phyloP scores from a whole-genome alignment of 2,329 filamentous ascomycete genomes.

The Lachnellula arida region DNA sequence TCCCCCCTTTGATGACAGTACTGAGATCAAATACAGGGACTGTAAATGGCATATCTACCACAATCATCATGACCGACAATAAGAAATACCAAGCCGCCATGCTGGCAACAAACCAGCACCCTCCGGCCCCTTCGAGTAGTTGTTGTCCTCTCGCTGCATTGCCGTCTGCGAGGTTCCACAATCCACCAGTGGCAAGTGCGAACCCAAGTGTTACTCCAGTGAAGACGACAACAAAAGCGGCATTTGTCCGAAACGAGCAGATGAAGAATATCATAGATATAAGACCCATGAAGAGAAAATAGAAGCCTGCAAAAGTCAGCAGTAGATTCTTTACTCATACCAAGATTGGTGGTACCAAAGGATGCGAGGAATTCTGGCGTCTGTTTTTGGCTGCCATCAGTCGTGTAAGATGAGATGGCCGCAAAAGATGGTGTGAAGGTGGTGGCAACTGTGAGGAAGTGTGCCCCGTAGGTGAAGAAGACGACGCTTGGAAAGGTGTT shows the following conservation, averaged over 20 bases:
- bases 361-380: not conserved
- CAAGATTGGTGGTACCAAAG: not conserved
- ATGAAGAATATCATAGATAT: conserved; percentile 42
- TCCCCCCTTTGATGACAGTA: conserved; percentile 39
- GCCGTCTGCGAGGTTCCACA: conserved; percentile 38
- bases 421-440: conserved; percentile 51
- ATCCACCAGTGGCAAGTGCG: conserved; percentile 53
- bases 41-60: conserved; percentile 51
- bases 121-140: conserved; percentile 37
- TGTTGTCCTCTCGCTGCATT: conserved; percentile 1
- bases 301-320: conserved; percentile 11
- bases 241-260: conserved; percentile 65
- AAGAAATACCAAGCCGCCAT: conserved; percentile 52
- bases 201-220: conserved; percentile 55
- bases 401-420: conserved; percentile 42
- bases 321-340: not conserved
- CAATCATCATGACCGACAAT: conserved; percentile 47
- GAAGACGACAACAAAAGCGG: conserved; percentile 70
- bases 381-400: conserved; percentile 18
- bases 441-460: conserved; percentile 52
- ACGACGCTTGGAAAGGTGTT: conserved; percentile 56
- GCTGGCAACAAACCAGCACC: conserved; percentile 44
- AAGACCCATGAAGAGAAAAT: conserved; percentile 25
- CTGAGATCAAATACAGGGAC: conserved; percentile 54
- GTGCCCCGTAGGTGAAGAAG: conserved; percentile 49